Percentiles rank a stretch among this genome's conserved stretches.
Evolutionary conservation across 2,329 filamentous ascomycete species (phyloP).

Genomic region (Escovopsis sp.): DNA sequence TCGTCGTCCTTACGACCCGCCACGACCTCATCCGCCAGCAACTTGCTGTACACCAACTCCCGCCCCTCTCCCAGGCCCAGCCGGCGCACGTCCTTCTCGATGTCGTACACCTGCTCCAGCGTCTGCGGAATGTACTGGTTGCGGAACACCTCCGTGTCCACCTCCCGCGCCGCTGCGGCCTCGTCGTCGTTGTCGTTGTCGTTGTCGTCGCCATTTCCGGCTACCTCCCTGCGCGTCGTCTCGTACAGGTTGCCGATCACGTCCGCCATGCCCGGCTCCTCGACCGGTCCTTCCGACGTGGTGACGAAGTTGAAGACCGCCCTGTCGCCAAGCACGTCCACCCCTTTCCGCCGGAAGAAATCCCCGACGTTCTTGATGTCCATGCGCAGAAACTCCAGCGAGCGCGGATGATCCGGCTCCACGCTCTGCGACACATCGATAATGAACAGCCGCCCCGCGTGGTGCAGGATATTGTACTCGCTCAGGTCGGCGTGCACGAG

Average conservation of each 20-base stretch:
- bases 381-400: slow-evolving; percentile 89
- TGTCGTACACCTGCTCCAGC: slow-evolving; percentile 88
- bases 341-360: slow-evolving; percentile 77
- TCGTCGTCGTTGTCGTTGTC: slow-evolving; percentile 34
- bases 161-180: slow-evolving; percentile 44
- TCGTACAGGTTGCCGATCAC: slow-evolving; percentile 54
- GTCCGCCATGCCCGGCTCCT: slow-evolving; percentile 44
- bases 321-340: slow-evolving; percentile 66
- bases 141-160: slow-evolving; percentile 84
- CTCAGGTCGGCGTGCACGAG: slow-evolving; percentile 93
- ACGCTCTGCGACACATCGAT: slow-evolving; percentile 98
- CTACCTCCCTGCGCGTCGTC: slow-evolving; percentile 31
- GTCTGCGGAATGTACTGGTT: slow-evolving; percentile 96
- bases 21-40: slow-evolving; percentile 57
- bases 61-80: slow-evolving; percentile 58
- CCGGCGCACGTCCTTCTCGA: slow-evolving; percentile 75
- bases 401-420: slow-evolving; percentile 87
- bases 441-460: slow-evolving; percentile 69
- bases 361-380: slow-evolving; percentile 94
- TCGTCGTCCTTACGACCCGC: slow-evolving; percentile 21
- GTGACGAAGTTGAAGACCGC: slow-evolving; percentile 77
- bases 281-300: slow-evolving; percentile 38
- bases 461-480: slow-evolving; percentile 94
- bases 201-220: no score
- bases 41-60: slow-evolving; percentile 69